A percentile compares a stretch with the other conserved stretches of the same genome.
Evolutionary conservation across 1,139 yeast species (phyloP).

Genomic region (Hansenula sp.): DNA sequence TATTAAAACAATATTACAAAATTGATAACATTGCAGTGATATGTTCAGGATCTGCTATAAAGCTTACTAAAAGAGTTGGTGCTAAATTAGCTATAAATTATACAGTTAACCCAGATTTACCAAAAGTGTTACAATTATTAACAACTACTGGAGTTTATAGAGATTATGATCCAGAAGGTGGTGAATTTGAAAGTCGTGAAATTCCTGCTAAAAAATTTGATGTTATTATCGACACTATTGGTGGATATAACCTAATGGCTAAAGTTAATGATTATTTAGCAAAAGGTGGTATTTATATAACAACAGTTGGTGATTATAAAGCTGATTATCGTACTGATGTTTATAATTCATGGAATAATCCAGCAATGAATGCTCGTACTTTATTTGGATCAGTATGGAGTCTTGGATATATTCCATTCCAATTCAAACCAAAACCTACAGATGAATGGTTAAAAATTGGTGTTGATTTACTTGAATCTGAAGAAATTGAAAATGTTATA

Average conservation of each 20-base stretch:
- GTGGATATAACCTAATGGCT: slow-evolving; percentile 35
- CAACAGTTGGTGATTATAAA: slow-evolving; percentile 52
- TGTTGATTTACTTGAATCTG: slow-evolving; percentile 37
- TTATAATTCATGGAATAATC: slow-evolving; percentile 31
- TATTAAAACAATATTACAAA: slow-evolving; percentile 44
- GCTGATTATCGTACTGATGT: slow-evolving; percentile 31
- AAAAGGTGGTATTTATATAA: slow-evolving; percentile 41
- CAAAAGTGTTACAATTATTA: slow-evolving; percentile 13
- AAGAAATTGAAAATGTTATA: slow-evolving; percentile 37
- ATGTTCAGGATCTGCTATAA: slow-evolving; percentile 31
- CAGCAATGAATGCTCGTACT: slow-evolving; percentile 34
- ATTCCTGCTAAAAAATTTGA: slow-evolving; percentile 30
- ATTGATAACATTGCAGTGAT: slow-evolving; percentile 43
- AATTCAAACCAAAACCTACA: slow-evolving; percentile 26
- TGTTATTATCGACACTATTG: slow-evolving; percentile 44
- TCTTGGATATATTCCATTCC: slow-evolving; percentile 29
- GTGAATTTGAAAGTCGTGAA: slow-evolving; percentile 19
- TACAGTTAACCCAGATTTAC: slow-evolving; percentile 16
- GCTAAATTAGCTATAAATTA: slow-evolving; percentile 22
- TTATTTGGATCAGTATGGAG: slow-evolving; percentile 29
- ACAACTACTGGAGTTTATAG: slow-evolving; percentile 21
- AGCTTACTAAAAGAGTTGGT: slow-evolving; percentile 23
- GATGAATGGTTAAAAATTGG: slow-evolving; percentile 31
- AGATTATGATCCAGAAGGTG: slow-evolving; percentile 25
- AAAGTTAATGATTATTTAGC: slow-evolving; percentile 29